Evolutionary conservation across 2,329 filamentous ascomycete species (phyloP).

Genomic region (Botryosphaeria dothidea): DNA sequence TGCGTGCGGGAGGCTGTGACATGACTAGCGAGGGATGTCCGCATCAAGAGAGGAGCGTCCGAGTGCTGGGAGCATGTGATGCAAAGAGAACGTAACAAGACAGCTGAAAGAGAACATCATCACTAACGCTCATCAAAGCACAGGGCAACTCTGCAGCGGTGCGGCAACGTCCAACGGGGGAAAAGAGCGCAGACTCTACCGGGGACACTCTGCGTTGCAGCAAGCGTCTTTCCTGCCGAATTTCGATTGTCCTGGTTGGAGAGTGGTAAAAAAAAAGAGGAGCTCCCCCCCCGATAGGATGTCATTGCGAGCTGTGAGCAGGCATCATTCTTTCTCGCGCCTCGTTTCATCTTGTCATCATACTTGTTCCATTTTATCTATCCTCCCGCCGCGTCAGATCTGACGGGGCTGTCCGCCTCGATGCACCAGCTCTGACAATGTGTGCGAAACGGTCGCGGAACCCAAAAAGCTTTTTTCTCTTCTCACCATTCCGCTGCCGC

Average conservation of each 20-base stretch:
- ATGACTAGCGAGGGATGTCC: background rate
- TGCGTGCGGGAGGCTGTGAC: too few relatives aligned
- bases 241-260: background rate
- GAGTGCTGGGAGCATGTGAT: background rate
- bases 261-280: too few relatives aligned
- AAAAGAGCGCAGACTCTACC: background rate
- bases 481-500: background rate
- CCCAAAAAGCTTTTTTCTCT: background rate
- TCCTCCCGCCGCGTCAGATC: too few relatives aligned
- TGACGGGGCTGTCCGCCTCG: too few relatives aligned
- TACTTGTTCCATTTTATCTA: too few relatives aligned
- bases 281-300: too few relatives aligned
- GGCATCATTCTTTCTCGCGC: too few relatives aligned
- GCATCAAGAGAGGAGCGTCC: background rate
- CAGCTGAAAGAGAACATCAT: background rate
- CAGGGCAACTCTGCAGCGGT: background rate
- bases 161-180: background rate
- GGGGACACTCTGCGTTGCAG: background rate
- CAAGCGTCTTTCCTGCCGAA: background rate
- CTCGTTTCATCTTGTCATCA: too few relatives aligned
- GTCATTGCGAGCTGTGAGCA: too few relatives aligned
- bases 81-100: background rate
- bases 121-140: background rate
- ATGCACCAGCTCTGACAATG: background rate
- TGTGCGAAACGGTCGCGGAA: background rate